A percentile compares a stretch with the other conserved stretches of the same genome.
phyloP scores from a whole-genome alignment of 805 yeast genomes.

The Myxozyma geophila region DNA sequence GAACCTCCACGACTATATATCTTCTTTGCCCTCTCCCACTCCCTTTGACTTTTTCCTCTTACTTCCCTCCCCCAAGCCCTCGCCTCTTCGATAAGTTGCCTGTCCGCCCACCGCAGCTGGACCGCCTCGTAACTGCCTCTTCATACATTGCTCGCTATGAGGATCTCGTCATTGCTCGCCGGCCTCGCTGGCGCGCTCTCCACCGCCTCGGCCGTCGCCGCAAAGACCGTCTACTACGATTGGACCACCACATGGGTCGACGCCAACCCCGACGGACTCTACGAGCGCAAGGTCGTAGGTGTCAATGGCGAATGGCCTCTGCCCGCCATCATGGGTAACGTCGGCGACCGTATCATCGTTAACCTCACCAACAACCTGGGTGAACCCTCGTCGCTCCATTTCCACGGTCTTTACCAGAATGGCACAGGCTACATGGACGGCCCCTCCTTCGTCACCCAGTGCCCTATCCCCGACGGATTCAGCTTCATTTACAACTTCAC shows the following conservation, averaged over 20 bases:
- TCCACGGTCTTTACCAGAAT: conserved; percentile 90
- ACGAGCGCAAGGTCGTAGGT: conserved; percentile 57
- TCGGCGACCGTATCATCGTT: conserved; percentile 77
- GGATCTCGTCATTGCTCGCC: not conserved
- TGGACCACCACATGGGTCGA: conserved; percentile 48
- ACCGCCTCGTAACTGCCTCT: not conserved
- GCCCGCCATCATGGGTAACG: conserved; percentile 72
- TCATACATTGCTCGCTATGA: not conserved
- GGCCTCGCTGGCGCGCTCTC: conserved; percentile 19
- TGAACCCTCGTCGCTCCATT: conserved; percentile 79
- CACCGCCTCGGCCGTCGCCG: conserved; percentile 35
- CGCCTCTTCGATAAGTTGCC: no score
- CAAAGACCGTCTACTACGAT: conserved; percentile 43
- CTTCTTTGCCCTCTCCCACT: no score
- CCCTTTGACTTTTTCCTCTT: no score
- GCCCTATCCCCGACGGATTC: conserved; percentile 82
- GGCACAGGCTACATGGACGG: conserved; percentile 86
- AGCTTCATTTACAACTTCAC: conserved; percentile 85
- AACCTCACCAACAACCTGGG: conserved; percentile 72
- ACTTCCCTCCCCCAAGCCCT: no score
- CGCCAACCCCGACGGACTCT: conserved; percentile 63
- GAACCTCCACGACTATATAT: no score
- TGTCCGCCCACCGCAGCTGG: no score
- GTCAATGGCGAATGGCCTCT: conserved; percentile 79
- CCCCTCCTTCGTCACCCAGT: conserved; percentile 83